These are phyloP conservation scores for Trypanosoma avium DNA, from an alignment of 208 protist species.

Conservation along the genomic window DNA sequence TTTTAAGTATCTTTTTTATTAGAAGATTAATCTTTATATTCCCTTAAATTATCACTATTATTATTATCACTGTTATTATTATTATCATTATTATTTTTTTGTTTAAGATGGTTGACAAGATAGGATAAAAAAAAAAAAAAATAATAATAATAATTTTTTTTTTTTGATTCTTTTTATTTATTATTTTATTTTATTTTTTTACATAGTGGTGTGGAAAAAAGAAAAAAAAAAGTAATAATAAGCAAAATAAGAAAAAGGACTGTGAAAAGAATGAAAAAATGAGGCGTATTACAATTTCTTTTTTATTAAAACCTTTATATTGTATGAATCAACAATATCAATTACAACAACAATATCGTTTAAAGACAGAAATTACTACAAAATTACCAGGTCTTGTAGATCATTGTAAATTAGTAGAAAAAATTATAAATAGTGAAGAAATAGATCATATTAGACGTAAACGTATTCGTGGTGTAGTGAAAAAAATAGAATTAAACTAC, in stretches of 20 bases:
- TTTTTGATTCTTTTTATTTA: constrained; percentile 17
- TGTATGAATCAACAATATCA: not conserved
- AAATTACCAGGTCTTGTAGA: constrained; percentile 9
- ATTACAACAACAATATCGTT: constrained; percentile 2
- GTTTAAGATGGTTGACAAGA: not conserved
- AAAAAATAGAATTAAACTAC: constrained; percentile 47
- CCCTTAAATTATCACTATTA: too few species aligned
- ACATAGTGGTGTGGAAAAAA: not conserved
- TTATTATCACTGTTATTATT: not conserved
- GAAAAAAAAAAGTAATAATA: too few species aligned
- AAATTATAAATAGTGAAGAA: constrained; percentile 12
- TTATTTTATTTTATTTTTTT: constrained; percentile 11
- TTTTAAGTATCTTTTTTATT: too few species aligned
- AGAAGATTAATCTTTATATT: too few species aligned
- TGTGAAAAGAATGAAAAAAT: constrained; percentile 13
- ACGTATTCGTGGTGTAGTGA: constrained; percentile 49
- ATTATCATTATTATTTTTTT: constrained; percentile 15
- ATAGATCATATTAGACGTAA: constrained; percentile 26
- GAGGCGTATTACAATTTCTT: constrained; percentile 6
- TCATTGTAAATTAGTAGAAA: constrained; percentile 31
- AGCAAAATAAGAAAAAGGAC: too few species aligned
- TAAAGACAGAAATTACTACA: not conserved
- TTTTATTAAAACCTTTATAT: not conserved
- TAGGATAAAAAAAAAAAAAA: not conserved
- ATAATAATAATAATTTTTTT: constrained; percentile 20